Evolutionary conservation across 2,329 filamentous ascomycete genomes (phyloP).

Genomic region (Pseudogymnoascus pannorum): DNA sequence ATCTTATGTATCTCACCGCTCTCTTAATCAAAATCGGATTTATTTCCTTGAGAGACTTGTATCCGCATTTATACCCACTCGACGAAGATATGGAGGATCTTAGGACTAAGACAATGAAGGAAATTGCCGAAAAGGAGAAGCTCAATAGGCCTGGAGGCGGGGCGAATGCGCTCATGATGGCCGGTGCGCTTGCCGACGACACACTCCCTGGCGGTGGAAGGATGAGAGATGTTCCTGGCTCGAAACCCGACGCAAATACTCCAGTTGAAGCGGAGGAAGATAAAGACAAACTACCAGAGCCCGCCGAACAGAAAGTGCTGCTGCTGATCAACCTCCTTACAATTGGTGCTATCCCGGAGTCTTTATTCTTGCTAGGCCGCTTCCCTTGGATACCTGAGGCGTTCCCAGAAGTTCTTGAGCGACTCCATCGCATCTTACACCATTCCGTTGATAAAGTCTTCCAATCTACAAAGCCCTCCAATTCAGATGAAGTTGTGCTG

Average conservation of each 20-base stretch:
- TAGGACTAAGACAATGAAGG: constrained; percentile 61
- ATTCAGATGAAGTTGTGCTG: constrained; percentile 37
- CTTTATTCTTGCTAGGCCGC: constrained; percentile 82
- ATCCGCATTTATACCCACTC: constrained; percentile 80
- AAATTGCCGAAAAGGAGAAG: constrained; percentile 71
- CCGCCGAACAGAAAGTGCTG: constrained; percentile 79
- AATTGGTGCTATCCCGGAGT: constrained; percentile 87
- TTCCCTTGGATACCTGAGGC: constrained; percentile 89
- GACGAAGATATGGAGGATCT: constrained; percentile 77
- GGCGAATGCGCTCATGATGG: constrained; percentile 78
- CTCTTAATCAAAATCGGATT: constrained; percentile 96
- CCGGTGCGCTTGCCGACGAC: constrained; percentile 82
- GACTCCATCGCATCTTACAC: constrained; percentile 77
- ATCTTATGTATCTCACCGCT: constrained; percentile 84
- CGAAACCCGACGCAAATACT: constrained; percentile 43
- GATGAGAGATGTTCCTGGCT: constrained; percentile 40
- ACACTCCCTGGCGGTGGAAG: constrained; percentile 43
- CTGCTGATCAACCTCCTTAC: constrained; percentile 79
- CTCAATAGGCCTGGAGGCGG: constrained; percentile 61
- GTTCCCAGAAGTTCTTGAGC: constrained; percentile 72
- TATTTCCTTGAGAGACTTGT: constrained; percentile 83
- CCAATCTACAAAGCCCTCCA: constrained; percentile 28
- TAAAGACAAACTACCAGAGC: constrained; percentile 56
- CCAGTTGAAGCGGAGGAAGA: constrained; percentile 40
- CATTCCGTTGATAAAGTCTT: constrained; percentile 75